A percentile compares a stretch with the other conserved stretches of the same genome.
phyloP scores from a whole-genome alignment of 2,329 filamentous ascomycete species.

The Waltergamsia citrina region DNA sequence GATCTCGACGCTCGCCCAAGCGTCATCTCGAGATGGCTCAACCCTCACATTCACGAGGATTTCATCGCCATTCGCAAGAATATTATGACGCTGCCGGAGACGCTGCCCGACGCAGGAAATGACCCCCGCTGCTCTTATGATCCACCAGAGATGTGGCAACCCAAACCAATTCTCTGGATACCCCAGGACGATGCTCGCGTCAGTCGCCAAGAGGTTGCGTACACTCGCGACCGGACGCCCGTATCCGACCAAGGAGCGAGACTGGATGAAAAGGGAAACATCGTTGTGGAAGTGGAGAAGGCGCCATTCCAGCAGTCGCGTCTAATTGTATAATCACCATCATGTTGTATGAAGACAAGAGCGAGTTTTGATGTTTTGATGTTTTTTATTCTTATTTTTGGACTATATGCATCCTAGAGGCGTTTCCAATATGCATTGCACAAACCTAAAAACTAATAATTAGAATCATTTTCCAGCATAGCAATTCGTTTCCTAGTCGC shows the following conservation, averaged over 20 bases:
- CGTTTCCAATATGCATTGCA: too few species aligned
- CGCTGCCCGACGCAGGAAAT: slow-evolving; percentile 50
- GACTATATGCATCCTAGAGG: too few species aligned
- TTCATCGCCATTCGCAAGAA: slow-evolving; percentile 63
- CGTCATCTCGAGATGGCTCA: slow-evolving; percentile 58
- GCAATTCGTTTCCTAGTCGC: too few species aligned
- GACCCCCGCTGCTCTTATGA: slow-evolving; percentile 51
- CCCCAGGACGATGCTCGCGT: slow-evolving; percentile 67
- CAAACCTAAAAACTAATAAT: too few species aligned
- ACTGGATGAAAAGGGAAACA: slow-evolving; percentile 21
- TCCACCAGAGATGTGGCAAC: slow-evolving; percentile 52
- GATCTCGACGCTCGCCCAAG: slow-evolving; percentile 26
- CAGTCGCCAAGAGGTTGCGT: slow-evolving; percentile 65
- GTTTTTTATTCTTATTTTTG: too few species aligned
- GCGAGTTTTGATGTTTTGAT: too few species aligned
- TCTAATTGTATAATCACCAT: slow-evolving; percentile 36
- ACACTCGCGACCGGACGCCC: slow-evolving; percentile 61
- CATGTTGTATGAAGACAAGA: slow-evolving; percentile 11
- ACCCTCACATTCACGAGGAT: slow-evolving; percentile 67
- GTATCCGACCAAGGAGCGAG: slow-evolving; percentile 55
- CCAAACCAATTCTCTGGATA: slow-evolving; percentile 70
- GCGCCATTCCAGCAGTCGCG: slow-evolving; percentile 25
- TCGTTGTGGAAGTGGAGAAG: slow-evolving; percentile 24
- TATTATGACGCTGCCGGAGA: slow-evolving; percentile 45
- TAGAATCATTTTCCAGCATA: too few species aligned